Evolutionary conservation across 1,139 yeast genomes (phyloP).

Genomic region (Blastobotrys aristatus): DNA sequence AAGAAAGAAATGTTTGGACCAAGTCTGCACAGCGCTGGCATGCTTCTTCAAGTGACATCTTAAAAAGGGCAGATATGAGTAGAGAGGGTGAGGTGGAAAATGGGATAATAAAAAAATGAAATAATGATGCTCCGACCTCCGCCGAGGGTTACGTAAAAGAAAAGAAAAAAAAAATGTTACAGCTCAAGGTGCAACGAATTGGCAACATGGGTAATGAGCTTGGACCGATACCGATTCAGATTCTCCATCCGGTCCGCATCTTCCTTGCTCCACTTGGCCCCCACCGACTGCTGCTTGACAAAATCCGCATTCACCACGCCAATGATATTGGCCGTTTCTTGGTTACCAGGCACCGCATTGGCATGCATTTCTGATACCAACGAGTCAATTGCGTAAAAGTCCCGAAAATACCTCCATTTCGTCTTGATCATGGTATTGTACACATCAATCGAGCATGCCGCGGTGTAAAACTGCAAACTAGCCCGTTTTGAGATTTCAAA

Average conservation of each 20-base stretch:
- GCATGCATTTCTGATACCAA: conserved; percentile 40
- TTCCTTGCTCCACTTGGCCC: conserved; percentile 33
- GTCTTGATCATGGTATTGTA: conserved; percentile 39
- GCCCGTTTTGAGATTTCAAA: conserved; percentile 38
- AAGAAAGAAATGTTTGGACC: conserved; percentile 20
- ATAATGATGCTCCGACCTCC: too few relatives aligned
- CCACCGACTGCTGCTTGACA: conserved; percentile 9
- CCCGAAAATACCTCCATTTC: conserved; percentile 40
- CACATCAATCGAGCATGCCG: conserved; percentile 39
- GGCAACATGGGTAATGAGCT: not conserved
- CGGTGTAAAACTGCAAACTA: conserved; percentile 36
- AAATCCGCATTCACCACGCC: conserved; percentile 5
- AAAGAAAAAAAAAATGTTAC: too few relatives aligned
- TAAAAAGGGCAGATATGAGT: conserved; percentile 8
- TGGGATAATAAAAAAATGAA: not conserved
- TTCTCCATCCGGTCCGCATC: conserved; percentile 32
- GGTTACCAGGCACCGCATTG: conserved; percentile 40
- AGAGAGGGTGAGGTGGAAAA: not conserved
- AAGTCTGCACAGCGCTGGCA: conserved; percentile 20
- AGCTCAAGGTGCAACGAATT: too few relatives aligned
- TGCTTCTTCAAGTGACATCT: conserved; percentile 6
- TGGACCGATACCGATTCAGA: conserved; percentile 18
- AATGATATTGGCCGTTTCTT: conserved; percentile 30
- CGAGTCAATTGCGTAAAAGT: conserved; percentile 35
- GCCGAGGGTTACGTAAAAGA: too few relatives aligned